Evolutionary conservation across 2,329 filamentous ascomycete species (phyloP).

Genomic region (Pleoardoris graminearum): DNA sequence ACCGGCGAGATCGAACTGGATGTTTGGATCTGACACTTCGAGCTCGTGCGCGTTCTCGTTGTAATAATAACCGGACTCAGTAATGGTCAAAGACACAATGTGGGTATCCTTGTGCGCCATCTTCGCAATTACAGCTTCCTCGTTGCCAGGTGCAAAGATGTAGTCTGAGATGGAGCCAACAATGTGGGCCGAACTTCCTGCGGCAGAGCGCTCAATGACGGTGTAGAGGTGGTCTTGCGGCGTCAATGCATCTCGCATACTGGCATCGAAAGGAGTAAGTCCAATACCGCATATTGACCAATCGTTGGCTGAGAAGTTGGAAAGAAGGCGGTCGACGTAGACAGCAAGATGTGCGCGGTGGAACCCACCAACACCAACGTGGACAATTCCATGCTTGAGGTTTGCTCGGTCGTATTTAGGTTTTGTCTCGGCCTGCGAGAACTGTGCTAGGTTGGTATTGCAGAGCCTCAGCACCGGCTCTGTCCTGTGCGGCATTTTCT

Average conservation of each 20-base stretch:
- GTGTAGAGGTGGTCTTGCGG: slow-evolving; percentile 36
- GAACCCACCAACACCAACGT: slow-evolving; percentile 35
- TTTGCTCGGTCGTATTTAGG: slow-evolving; percentile 29
- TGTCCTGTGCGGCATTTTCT: slow-evolving; percentile 4
- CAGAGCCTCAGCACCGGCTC: slow-evolving; percentile 18
- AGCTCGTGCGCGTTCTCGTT: slow-evolving; percentile 38
- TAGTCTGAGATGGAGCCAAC: slow-evolving; percentile 34
- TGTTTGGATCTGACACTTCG: slow-evolving; percentile 29
- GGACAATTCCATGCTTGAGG: slow-evolving; percentile 35
- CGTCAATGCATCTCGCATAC: slow-evolving; percentile 29
- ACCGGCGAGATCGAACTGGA: slow-evolving; percentile 29
- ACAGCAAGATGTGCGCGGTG: slow-evolving; percentile 34
- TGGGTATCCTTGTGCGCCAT: slow-evolving; percentile 35
- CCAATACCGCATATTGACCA: slow-evolving; percentile 37
- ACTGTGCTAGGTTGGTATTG: slow-evolving; percentile 24
- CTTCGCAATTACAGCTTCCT: slow-evolving; percentile 34
- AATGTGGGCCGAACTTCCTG: slow-evolving; percentile 28
- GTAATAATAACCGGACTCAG: slow-evolving; percentile 35
- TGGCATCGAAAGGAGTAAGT: slow-evolving; percentile 30
- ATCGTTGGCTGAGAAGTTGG: slow-evolving; percentile 29
- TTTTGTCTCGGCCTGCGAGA: slow-evolving; percentile 23
- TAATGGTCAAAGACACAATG: slow-evolving; percentile 37
- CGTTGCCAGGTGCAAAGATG: slow-evolving; percentile 33
- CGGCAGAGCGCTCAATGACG: slow-evolving; percentile 30
- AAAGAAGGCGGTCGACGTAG: slow-evolving; percentile 33